phyloP scores from a whole-genome alignment of 2,329 filamentous ascomycete genomes.

The Ustulina deusta region DNA sequence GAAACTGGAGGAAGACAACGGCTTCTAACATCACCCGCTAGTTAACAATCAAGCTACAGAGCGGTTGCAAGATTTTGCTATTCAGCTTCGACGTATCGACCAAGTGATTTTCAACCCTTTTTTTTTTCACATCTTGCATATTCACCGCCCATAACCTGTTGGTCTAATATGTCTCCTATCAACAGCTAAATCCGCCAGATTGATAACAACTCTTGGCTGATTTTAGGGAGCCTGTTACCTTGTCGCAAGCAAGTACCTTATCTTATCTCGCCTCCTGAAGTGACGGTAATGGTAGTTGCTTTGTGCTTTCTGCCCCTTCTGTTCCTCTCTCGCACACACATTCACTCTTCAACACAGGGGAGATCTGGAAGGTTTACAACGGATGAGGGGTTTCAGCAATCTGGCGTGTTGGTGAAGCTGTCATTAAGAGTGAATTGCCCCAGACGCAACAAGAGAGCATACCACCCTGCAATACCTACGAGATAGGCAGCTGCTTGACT shows the following conservation, averaged over 20 bases:
- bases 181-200: slow-evolving; percentile 26
- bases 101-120: no score
- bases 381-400: slow-evolving; percentile 28
- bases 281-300: slow-evolving; percentile 28
- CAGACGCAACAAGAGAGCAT: slow-evolving; percentile 31
- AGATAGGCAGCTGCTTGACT: slow-evolving; percentile 25
- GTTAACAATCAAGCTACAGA: no score
- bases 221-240: slow-evolving; percentile 26
- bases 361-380: slow-evolving; percentile 29
- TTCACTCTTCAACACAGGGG: slow-evolving; percentile 22
- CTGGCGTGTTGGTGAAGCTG: slow-evolving; percentile 32
- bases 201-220: slow-evolving; percentile 26
- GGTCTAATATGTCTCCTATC: slow-evolving; percentile 23
- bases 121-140: no score
- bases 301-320: slow-evolving; percentile 26
- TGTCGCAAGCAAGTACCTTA: slow-evolving; percentile 21
- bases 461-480: slow-evolving; percentile 28
- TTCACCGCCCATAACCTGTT: no score
- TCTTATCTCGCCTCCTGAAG: slow-evolving; percentile 27
- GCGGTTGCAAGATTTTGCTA: no score
- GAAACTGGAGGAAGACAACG: no score
- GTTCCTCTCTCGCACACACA: slow-evolving; percentile 23
- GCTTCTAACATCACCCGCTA: no score
- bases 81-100: no score
- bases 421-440: slow-evolving; percentile 28